These are phyloP conservation scores for Sphaerostilbella broomeana DNA, from an alignment of 2,329 filamentous ascomycete species.

Conservation along the genomic window DNA sequence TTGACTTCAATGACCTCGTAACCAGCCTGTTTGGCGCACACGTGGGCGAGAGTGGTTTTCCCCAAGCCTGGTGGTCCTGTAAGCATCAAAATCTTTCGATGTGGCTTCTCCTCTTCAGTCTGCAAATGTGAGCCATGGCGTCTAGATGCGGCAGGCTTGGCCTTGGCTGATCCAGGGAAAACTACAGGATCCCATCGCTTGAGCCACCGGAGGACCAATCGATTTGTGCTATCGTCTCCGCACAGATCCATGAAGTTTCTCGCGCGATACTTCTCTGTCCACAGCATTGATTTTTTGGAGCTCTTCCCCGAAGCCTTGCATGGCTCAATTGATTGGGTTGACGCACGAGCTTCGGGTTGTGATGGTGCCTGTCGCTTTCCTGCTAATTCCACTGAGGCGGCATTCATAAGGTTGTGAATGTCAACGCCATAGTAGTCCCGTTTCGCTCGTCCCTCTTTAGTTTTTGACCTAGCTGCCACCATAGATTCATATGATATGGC, in stretches of 20 bases:
- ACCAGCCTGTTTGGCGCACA: conserved; percentile 89
- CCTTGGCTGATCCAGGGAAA: conserved; percentile 67
- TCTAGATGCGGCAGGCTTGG: conserved; percentile 41
- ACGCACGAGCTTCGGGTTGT: conserved; percentile 19
- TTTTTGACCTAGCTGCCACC: conserved; percentile 60
- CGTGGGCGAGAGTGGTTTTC: conserved; percentile 93
- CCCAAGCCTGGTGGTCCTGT: conserved; percentile 89
- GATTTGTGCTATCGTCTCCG: conserved; percentile 89
- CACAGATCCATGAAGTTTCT: conserved; percentile 87
- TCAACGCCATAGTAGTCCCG: conserved; percentile 87
- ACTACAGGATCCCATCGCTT: conserved; percentile 92
- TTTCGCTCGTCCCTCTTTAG: conserved; percentile 60
- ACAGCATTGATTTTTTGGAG: conserved; percentile 56
- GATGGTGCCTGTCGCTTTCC: conserved; percentile 22
- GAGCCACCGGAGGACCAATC: conserved; percentile 83
- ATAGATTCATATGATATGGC: conserved; percentile 57
- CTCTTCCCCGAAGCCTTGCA: conserved; percentile 27
- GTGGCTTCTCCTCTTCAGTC: conserved; percentile 63
- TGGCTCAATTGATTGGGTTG: conserved; percentile 39
- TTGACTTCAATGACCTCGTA: conserved; percentile 98
- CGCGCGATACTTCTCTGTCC: conserved; percentile 97
- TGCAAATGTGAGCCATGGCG: conserved; percentile 36
- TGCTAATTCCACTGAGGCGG: conserved; percentile 55
- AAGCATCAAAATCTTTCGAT: conserved; percentile 82
- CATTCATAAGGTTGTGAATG: conserved; percentile 74